These are phyloP conservation scores for Nemania sp. DNA, from an alignment of 2,329 filamentous ascomycete genomes.

Conservation along the genomic window DNA sequence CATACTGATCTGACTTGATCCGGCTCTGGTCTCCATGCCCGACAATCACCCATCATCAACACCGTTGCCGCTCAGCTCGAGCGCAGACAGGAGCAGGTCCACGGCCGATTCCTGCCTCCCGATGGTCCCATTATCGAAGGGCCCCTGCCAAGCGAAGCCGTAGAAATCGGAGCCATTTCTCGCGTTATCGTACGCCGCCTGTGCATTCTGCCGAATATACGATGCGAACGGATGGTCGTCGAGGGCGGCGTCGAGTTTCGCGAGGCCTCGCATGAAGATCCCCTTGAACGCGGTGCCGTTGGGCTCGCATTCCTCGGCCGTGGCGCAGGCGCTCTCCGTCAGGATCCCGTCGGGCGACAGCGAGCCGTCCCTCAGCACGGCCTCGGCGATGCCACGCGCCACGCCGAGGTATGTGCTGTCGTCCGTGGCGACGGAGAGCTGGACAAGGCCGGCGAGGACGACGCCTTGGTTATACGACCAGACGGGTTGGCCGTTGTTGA, in stretches of 20 bases:
- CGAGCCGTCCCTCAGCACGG: conserved; percentile 40
- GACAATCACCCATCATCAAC: neutral
- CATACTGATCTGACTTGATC: neutral
- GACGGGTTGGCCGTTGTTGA: conserved; percentile 38
- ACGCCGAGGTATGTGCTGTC: conserved; percentile 30
- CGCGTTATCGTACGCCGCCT: conserved; percentile 57
- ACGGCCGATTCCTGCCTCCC: conserved; percentile 59
- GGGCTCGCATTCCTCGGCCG: conserved; percentile 38
- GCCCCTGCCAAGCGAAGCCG: conserved; percentile 59
- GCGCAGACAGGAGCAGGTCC: conserved; percentile 58
- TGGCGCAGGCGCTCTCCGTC: conserved; percentile 46
- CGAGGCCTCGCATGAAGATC: conserved; percentile 62
- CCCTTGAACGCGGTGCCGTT: conserved; percentile 64
- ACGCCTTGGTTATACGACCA: conserved; percentile 64
- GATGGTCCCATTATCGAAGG: conserved; percentile 49
- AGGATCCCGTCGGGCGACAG: conserved; percentile 48
- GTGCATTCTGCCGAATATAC: conserved; percentile 56
- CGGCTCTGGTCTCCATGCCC: neutral
- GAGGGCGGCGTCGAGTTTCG: conserved; percentile 52
- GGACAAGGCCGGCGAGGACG: conserved; percentile 60
- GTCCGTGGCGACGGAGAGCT: conserved; percentile 50
- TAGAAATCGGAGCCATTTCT: conserved; percentile 45
- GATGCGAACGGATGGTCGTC: conserved; percentile 48
- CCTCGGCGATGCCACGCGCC: conserved; percentile 38
- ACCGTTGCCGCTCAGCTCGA: neutral